A percentile compares a stretch with the other conserved stretches of the same genome.
Evolutionary conservation across 768 basidiomycete genomes (phyloP).

Genomic region (Dacryopinax spathularia): DNA sequence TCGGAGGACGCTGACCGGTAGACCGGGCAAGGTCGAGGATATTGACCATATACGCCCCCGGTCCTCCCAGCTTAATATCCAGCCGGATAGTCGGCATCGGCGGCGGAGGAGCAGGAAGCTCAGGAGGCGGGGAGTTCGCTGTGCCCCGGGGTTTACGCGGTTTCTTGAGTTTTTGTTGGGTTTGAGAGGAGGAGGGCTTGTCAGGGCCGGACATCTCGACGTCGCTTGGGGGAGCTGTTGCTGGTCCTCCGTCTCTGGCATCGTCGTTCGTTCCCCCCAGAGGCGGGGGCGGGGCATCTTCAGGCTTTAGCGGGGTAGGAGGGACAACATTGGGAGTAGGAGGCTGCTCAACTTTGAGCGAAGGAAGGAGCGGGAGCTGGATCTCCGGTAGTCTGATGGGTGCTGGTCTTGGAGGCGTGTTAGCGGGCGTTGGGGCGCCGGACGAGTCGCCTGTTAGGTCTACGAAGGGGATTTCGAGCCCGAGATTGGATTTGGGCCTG

Average conservation of each 20-base stretch:
- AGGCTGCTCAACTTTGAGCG: neutral
- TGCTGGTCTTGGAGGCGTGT: neutral
- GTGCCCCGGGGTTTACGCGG: slow-evolving; percentile 33
- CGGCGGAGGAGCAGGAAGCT: slow-evolving; percentile 31
- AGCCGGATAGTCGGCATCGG: slow-evolving; percentile 53
- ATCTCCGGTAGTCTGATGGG: neutral
- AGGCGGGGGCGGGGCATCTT: neutral
- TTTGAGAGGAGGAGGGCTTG: slow-evolving; percentile 24
- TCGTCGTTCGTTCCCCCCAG: neutral
- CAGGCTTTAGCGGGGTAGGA: neutral
- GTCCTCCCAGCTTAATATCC: slow-evolving; percentile 55
- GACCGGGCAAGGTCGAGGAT: slow-evolving; percentile 42
- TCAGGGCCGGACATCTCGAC: neutral
- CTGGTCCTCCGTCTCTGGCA: too few species aligned
- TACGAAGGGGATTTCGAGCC: neutral
- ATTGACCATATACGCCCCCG: slow-evolving; percentile 61
- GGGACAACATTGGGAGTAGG: neutral
- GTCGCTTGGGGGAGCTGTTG: neutral
- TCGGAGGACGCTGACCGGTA: slow-evolving; percentile 49
- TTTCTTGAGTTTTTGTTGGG: slow-evolving; percentile 38
- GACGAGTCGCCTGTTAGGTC: neutral
- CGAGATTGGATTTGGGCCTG: neutral
- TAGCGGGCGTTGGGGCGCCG: neutral
- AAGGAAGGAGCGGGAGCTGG: neutral
- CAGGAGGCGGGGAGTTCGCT: slow-evolving; percentile 40